Conservation (phyloP, 495 filamentous ascomycete genomes). For the Jackrogersella minutella region DNA sequence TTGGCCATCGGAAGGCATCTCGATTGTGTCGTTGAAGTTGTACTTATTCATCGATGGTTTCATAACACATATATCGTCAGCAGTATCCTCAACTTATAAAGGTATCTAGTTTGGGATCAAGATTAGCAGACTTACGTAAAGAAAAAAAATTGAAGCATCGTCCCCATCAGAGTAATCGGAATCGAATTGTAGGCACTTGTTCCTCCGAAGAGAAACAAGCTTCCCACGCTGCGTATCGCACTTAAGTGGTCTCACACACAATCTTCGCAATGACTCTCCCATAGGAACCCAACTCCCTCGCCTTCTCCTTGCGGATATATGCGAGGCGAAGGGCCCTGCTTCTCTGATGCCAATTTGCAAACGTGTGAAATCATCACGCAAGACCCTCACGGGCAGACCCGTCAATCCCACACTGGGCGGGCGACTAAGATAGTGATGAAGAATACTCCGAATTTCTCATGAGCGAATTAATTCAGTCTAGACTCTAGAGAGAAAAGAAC, state of each 20-base stretch:
- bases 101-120: not conserved
- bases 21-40: not conserved
- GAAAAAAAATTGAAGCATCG: conserved; percentile 58
- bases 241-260: conserved; percentile 92
- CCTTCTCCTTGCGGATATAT: conserved; percentile 53
- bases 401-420: conserved; percentile 48
- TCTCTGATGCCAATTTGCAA: conserved; percentile 99
- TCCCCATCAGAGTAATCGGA: conserved; percentile 65
- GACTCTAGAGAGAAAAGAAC: conserved; percentile 38
- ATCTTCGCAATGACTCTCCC: conserved; percentile 95
- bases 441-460: conserved; percentile 99
- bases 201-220: conserved; percentile 56
- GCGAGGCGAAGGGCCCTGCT: conserved; percentile 68
- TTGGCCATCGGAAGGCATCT: not conserved
- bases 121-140: conserved; percentile 64
- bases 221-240: conserved; percentile 95
- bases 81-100: conserved; percentile 48
- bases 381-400: conserved; percentile 89
- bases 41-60: not conserved
- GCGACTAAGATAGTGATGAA: conserved; percentile 65
- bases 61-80: conserved; percentile 46
- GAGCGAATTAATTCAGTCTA: conserved; percentile 66
- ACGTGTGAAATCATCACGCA: conserved; percentile 79
- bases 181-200: conserved; percentile 84
- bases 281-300: conserved; percentile 63